These are phyloP conservation scores for Fusarium luffae DNA, from an alignment of 2,329 filamentous ascomycete species.

Conservation along the genomic window DNA sequence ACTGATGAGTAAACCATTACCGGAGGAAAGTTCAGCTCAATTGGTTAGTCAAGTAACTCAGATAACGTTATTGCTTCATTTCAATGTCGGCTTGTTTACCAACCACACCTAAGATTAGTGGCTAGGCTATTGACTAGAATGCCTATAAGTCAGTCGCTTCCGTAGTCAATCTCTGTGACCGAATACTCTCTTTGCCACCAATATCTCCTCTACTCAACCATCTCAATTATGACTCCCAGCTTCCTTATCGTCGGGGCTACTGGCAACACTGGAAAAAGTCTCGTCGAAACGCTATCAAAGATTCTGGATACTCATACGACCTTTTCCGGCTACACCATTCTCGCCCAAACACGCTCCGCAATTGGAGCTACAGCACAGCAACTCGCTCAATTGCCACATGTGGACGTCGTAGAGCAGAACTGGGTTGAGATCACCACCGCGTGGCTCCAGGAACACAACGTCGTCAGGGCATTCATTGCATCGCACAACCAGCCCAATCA, in stretches of 20 bases:
- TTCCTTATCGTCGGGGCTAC: not conserved
- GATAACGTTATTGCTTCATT: not conserved
- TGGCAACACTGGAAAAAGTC: not conserved
- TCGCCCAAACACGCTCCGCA: not conserved
- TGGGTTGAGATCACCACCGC: not conserved
- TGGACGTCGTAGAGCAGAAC: not conserved
- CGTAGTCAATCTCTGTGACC: not conserved
- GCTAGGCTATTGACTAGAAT: fast-evolving
- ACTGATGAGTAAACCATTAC: not conserved
- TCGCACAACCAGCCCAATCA: not conserved
- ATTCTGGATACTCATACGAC: not conserved
- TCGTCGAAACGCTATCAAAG: not conserved
- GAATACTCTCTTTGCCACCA: fast-evolving
- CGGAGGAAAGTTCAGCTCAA: too few species aligned
- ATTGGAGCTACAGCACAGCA: not conserved
- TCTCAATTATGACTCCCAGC: not conserved
- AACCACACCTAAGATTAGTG: not conserved
- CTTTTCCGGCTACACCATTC: fast-evolving
- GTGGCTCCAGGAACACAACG: not conserved
- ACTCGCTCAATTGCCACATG: not conserved
- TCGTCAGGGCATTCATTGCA: not conserved
- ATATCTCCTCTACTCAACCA: not conserved
- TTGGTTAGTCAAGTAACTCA: too few species aligned
- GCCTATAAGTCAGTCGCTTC: not conserved
- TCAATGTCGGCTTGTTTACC: not conserved